Evolutionary conservation across 345 rosid species (phyloP).

Genomic region (Sonneratia caseolaris): DNA sequence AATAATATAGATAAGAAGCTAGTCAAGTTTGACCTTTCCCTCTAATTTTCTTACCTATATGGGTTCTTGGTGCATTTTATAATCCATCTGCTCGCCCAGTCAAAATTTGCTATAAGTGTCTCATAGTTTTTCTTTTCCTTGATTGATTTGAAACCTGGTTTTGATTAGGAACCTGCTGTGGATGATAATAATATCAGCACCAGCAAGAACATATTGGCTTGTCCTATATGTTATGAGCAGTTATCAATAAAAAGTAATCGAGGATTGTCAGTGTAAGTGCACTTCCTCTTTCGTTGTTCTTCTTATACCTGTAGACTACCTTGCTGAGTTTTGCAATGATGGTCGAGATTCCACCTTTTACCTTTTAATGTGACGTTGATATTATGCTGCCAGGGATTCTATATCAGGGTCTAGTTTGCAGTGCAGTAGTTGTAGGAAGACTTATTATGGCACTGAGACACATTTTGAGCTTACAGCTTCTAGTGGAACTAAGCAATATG

Average conservation of each 20-base stretch:
- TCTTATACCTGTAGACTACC: neutral
- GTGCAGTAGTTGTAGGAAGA: slow-evolving; percentile 57
- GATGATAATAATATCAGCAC: slow-evolving; percentile 23
- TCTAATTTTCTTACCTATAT: no score
- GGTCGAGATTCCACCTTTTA: neutral
- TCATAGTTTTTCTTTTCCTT: neutral
- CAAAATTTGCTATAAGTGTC: no score
- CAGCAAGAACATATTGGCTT: slow-evolving; percentile 40
- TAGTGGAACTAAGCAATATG: slow-evolving; percentile 42
- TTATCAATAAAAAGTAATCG: slow-evolving; percentile 24
- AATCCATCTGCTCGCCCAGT: no score
- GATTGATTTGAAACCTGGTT: neutral
- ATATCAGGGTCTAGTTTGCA: slow-evolving; percentile 29
- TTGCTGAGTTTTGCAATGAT: neutral
- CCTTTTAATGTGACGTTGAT: neutral
- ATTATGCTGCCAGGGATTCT: slow-evolving; percentile 29
- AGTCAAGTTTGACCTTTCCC: no score
- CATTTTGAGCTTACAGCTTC: slow-evolving; percentile 60
- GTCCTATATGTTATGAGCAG: slow-evolving; percentile 67
- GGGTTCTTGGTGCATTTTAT: no score
- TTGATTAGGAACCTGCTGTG: slow-evolving; percentile 22
- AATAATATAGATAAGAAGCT: no score
- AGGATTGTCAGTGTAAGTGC: slow-evolving; percentile 38
- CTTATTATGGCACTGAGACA: slow-evolving; percentile 43
- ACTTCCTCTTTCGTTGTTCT: neutral